Conservation (phyloP, 768 basidiomycete genomes). For the Russula sp. region DNA sequence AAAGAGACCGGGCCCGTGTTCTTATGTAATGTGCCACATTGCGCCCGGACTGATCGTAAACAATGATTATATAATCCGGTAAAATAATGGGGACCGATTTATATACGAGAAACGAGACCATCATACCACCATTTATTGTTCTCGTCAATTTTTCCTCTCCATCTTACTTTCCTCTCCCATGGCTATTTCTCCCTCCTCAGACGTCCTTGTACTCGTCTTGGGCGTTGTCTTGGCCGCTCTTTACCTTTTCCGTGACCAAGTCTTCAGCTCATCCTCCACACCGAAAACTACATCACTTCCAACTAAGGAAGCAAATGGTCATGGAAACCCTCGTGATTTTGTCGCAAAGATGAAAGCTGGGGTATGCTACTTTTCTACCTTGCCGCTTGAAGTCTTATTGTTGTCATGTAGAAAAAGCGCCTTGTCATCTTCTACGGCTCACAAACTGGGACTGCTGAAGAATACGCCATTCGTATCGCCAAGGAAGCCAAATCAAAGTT, state of each 20-base stretch:
- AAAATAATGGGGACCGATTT: too few relatives aligned
- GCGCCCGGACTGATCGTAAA: neutral
- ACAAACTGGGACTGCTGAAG: conserved; percentile 97
- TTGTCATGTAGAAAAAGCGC: conserved; percentile 75
- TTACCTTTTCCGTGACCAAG: conserved; percentile 79
- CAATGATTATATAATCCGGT: conserved; percentile 1
- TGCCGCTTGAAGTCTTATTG: conserved; percentile 6
- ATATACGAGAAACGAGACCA: too few relatives aligned
- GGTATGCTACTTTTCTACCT: conserved; percentile 44
- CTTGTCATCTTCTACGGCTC: conserved; percentile 97
- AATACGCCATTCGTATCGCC: conserved; percentile 94
- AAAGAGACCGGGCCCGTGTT: neutral
- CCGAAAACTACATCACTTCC: conserved; percentile 47
- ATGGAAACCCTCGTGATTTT: conserved; percentile 90
- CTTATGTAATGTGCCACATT: neutral
- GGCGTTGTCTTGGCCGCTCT: conserved; percentile 70
- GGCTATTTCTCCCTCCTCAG: conserved; percentile 61
- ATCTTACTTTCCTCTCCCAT: conserved; percentile 31
- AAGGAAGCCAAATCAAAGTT: conserved; percentile 98
- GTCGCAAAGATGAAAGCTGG: conserved; percentile 90
- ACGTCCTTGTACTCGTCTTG: conserved; percentile 63
- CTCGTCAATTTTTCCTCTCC: conserved; percentile 14
- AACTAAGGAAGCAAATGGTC: conserved; percentile 45
- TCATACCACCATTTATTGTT: neutral
- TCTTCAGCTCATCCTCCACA: conserved; percentile 58